These are phyloP conservation scores for Ambrosia artemisiifolia DNA, from an alignment of 129 eudicot species.

Conservation along the genomic window DNA sequence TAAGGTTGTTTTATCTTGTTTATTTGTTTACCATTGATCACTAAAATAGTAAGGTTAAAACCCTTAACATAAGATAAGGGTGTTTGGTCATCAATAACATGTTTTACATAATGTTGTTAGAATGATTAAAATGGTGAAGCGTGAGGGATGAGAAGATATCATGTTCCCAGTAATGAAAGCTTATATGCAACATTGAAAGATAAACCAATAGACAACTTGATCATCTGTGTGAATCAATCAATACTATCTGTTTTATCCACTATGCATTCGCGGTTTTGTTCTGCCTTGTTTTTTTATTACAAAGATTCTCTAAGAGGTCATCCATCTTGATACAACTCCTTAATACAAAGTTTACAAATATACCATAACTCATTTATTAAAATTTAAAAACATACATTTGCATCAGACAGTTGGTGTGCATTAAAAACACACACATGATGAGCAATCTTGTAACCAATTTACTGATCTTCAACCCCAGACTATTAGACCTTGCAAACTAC, in stretches of 20 bases:
- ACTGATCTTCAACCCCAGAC: too few relatives aligned
- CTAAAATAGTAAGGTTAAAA: background rate
- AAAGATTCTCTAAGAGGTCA: too few relatives aligned
- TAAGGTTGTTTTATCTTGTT: too few relatives aligned
- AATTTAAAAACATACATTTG: background rate
- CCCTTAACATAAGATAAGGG: background rate
- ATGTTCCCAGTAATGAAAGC: background rate
- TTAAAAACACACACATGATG: constrained; percentile 7
- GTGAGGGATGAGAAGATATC: background rate
- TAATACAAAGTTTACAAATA: background rate
- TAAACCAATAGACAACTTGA: too few relatives aligned
- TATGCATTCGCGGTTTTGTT: too few relatives aligned
- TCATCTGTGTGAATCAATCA: too few relatives aligned
- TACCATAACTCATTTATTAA: background rate
- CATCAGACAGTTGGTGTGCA: background rate
- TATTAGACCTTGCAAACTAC: background rate
- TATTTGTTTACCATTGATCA: background rate
- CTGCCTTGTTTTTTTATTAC: too few relatives aligned
- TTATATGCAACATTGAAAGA: too few relatives aligned
- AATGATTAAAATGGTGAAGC: background rate
- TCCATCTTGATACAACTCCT: too few relatives aligned
- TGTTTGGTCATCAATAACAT: background rate
- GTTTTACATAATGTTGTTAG: too few relatives aligned
- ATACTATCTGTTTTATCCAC: too few relatives aligned
- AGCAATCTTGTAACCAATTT: background rate